A percentile compares a stretch with the other conserved stretches of the same genome.
Conservation (phyloP, 345 rosid genomes). For the rapeseed (Brassica napus) region DNA sequence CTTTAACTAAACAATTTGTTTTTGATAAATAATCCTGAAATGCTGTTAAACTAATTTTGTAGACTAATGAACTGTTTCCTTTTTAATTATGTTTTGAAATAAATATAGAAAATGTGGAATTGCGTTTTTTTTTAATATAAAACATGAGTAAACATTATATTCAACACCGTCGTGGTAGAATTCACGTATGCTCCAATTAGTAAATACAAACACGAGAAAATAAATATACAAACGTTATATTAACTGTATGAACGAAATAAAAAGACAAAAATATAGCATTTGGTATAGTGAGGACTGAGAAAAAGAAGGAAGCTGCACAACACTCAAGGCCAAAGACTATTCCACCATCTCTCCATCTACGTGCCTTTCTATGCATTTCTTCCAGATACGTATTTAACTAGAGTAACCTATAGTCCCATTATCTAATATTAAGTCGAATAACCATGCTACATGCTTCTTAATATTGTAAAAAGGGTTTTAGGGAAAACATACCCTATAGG, state of each 20-base stretch:
- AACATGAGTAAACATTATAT: background rate
- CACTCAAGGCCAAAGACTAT: constrained; percentile 37
- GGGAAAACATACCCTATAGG: constrained; percentile 37
- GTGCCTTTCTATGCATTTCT: constrained; percentile 36
- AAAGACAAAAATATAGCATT: constrained; percentile 16
- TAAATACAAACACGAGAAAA: background rate
- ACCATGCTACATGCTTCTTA: constrained; percentile 29
- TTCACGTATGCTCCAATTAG: background rate
- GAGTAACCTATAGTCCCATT: constrained; percentile 12
- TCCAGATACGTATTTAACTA: constrained; percentile 14
- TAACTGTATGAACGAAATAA: background rate
- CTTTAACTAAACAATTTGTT: background rate
- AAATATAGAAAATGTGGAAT: background rate
- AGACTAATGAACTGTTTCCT: background rate
- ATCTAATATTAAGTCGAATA: constrained; percentile 1
- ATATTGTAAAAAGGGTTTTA: constrained; percentile 18
- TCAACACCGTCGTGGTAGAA: background rate
- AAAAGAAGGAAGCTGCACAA: constrained; percentile 36
- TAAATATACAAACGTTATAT: background rate
- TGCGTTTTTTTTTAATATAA: background rate
- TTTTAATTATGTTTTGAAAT: background rate
- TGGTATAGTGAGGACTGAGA: constrained; percentile 23
- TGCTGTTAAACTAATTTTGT: background rate
- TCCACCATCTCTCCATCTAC: constrained; percentile 34
- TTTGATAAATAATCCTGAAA: background rate